A percentile compares a stretch with the other conserved stretches of the same genome.
phyloP scores from a whole-genome alignment of 1,284 basidiomycete species.

The Singerocomus rubriflavus region DNA sequence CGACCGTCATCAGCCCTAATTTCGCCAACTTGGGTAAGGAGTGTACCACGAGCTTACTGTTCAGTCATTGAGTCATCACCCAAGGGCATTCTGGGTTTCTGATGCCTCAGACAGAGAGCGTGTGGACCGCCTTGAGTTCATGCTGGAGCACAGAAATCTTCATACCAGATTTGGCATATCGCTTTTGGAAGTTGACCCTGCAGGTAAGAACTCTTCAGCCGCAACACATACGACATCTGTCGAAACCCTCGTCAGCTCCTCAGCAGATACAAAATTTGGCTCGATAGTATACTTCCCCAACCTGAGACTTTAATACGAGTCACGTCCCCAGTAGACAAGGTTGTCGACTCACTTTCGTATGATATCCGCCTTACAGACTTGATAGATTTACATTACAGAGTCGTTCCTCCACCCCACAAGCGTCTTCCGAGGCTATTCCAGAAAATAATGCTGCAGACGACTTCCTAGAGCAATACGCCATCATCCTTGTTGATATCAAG shows the following conservation, averaged over 20 bases:
- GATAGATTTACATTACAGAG: slow-evolving; percentile 21
- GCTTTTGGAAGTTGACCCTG: slow-evolving; percentile 86
- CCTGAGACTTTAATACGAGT: slow-evolving; percentile 34
- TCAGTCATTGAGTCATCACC: slow-evolving; percentile 24
- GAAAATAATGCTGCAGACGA: slow-evolving; percentile 64
- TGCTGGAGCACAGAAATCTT: slow-evolving; percentile 88
- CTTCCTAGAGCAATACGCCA: slow-evolving; percentile 57
- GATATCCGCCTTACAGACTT: background rate
- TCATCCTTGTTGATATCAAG: slow-evolving; percentile 62
- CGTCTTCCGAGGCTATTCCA: slow-evolving; percentile 43
- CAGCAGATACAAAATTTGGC: slow-evolving; percentile 74
- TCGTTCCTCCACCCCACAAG: slow-evolving; percentile 52
- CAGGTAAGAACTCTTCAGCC: slow-evolving; percentile 52
- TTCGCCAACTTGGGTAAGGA: slow-evolving; percentile 22
- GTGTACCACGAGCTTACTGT: background rate
- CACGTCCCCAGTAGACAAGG: slow-evolving; percentile 31
- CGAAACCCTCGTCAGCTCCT: slow-evolving; percentile 52
- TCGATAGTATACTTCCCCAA: slow-evolving; percentile 48
- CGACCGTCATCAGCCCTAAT: slow-evolving; percentile 42
- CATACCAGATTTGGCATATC: slow-evolving; percentile 74
- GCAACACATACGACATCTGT: background rate
- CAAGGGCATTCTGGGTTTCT: slow-evolving; percentile 41
- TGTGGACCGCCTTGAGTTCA: slow-evolving; percentile 69
- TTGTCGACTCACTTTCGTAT: background rate
- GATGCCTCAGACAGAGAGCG: slow-evolving; percentile 61